Evolutionary conservation across 257 asterid species (phyloP), one percentile per base, ranked within the genome.

Genomic region (Solanum ossicruentum): DNA sequence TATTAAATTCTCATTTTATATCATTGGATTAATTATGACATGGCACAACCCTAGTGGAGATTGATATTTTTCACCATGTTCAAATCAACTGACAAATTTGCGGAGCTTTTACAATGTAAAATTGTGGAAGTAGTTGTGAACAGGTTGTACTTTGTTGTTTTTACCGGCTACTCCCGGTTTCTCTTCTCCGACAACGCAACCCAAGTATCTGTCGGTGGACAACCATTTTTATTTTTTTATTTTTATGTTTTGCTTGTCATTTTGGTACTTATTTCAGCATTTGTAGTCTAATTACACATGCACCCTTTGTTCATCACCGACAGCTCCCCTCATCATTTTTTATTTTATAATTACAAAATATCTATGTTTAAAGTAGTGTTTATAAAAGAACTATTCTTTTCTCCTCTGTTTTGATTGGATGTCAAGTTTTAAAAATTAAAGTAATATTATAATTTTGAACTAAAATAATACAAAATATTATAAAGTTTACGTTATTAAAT

Each of bases 101-200:
- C 10, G 49, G 21, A 28, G 6, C 10, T 26, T 36, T 70, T 8
- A 18, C 26, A 28, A 10, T 4, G 47, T 41, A 9, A 70, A 26
- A 39, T 39, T 70, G 26, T 70, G 28, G 78, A 70, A 71, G 80
- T 71, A 63, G 84, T 80, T 84, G 87, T 85, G 85, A 58, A 75
- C 89, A 87, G 85, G 58, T 39, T 73, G 58, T 73, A 45, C 57
- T n/a, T 45, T 45, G 81, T 8, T 43, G n/a, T 9, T 56, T 2
- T 56, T 0, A 84, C 87, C 85, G 66, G 87, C 84, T 73, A 43
- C 41, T 73, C 10, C 89, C 89, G 36, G 87, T 87, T 72, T 73
- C 81, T 21, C 12, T 7, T 28, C 56, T 21, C 81, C 57, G 57
- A 72, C 67, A 61, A 61, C 9, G 18, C 81, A 73, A 73, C 28